These are phyloP conservation scores for Trichosporon coremiiforme DNA, from an alignment of 1,284 basidiomycete species.

Conservation along the genomic window DNA sequence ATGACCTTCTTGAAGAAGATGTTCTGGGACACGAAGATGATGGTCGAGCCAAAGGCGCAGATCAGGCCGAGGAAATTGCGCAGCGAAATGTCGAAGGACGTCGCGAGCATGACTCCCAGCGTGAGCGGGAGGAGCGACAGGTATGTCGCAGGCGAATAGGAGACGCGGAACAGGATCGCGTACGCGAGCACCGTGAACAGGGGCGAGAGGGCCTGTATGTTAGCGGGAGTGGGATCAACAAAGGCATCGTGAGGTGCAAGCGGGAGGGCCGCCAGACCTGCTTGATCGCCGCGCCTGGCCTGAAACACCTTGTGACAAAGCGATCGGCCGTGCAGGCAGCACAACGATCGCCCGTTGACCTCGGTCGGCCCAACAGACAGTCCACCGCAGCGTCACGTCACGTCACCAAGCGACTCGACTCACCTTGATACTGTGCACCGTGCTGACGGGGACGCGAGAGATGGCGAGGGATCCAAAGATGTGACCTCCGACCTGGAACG, in stretches of 20 bases:
- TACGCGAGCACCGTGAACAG: constrained; percentile 72
- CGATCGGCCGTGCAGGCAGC: no score
- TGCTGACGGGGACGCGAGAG: constrained; percentile 91
- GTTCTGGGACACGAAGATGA: constrained; percentile 97
- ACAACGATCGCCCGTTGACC: no score
- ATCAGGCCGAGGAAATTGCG: constrained; percentile 80
- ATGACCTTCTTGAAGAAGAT: constrained; percentile 99
- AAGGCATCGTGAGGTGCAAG: no score
- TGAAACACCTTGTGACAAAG: no score
- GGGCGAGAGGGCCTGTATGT: constrained; percentile 81
- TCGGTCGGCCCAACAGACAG: neutral
- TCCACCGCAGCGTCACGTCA: neutral
- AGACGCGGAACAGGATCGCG: constrained; percentile 40
- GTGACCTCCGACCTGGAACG: constrained; percentile 91
- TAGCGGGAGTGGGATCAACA: no score
- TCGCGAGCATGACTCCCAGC: constrained; percentile 94
- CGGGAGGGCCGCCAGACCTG: no score
- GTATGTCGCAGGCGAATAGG: constrained; percentile 89
- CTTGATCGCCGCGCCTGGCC: no score
- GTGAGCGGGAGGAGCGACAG: constrained; percentile 92
- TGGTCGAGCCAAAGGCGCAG: constrained; percentile 89
- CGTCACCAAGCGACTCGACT: constrained; percentile 38
- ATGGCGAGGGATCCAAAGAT: constrained; percentile 97
- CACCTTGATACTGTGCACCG: constrained; percentile 98
- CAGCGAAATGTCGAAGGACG: constrained; percentile 85